Evolutionary conservation across 495 filamentous ascomycete genomes (phyloP).

Genomic region (Penicillium psychrofluorescens): DNA sequence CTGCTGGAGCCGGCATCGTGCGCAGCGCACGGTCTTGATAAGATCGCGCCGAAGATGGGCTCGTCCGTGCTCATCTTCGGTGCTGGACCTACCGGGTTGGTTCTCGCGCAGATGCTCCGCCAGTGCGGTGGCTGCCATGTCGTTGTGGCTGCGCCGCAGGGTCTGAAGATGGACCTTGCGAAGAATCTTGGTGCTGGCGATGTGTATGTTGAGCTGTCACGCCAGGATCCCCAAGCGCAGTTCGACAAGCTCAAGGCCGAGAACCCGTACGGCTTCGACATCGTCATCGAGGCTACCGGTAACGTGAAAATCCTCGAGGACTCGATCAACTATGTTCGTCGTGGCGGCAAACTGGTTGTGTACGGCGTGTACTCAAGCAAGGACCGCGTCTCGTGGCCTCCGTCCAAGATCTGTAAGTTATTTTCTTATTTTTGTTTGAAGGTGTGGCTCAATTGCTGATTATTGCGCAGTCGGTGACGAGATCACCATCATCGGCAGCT

Average conservation of each 20-base stretch:
- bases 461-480: slow-evolving; percentile 40
- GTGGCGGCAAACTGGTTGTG: slow-evolving; percentile 62
- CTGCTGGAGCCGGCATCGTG: slow-evolving; percentile 67
- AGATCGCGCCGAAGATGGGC: slow-evolving; percentile 61
- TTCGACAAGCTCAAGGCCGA: slow-evolving; percentile 55
- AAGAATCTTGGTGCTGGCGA: slow-evolving; percentile 61
- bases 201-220: slow-evolving; percentile 54
- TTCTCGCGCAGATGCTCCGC: slow-evolving; percentile 54
- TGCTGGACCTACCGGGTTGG: slow-evolving; percentile 60
- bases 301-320: slow-evolving; percentile 61
- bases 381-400: slow-evolving; percentile 56
- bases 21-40: slow-evolving; percentile 63
- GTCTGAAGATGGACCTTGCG: slow-evolving; percentile 64
- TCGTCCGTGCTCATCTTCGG: slow-evolving; percentile 61
- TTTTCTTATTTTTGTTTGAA: background rate
- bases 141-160: slow-evolving; percentile 57
- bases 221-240: slow-evolving; percentile 46
- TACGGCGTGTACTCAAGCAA: slow-evolving; percentile 59
- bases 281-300: slow-evolving; percentile 59
- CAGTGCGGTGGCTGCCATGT: slow-evolving; percentile 59
- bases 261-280: slow-evolving; percentile 67
- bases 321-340: slow-evolving; percentile 58
- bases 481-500: slow-evolving; percentile 63
- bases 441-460: background rate
- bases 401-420: slow-evolving; percentile 54